A percentile compares a stretch with the other conserved stretches of the same genome.
Conservation (phyloP, 495 filamentous ascomycete genomes). For the Neurospora tetraspora region DNA sequence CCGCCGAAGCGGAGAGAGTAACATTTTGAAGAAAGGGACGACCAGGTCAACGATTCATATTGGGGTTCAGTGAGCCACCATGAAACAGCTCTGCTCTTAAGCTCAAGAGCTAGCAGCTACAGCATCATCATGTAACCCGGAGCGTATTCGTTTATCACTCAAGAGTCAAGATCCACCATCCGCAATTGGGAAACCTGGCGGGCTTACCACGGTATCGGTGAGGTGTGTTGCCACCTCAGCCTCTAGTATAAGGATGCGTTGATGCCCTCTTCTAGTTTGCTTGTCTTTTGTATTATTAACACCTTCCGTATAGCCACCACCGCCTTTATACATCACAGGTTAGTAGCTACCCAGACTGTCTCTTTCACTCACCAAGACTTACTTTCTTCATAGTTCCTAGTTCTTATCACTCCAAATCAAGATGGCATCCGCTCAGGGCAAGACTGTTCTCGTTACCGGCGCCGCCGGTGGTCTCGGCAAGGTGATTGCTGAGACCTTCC, state of each 20-base stretch:
- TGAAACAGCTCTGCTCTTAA: background rate
- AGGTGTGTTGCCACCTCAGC: background rate
- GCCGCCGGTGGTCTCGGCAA: constrained; percentile 34
- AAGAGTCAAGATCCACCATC: background rate
- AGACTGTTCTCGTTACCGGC: constrained; percentile 35
- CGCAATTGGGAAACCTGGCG: background rate
- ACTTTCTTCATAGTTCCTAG: background rate
- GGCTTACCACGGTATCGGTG: background rate
- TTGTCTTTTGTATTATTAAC: background rate
- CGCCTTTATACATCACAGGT: background rate
- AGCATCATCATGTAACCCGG: background rate
- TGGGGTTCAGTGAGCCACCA: background rate
- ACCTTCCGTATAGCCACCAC: background rate
- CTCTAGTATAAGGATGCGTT: background rate
- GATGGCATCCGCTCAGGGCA: constrained; percentile 21
- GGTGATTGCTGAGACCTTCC: constrained; percentile 27
- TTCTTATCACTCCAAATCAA: background rate
- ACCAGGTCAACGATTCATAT: background rate
- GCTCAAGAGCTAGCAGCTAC: background rate
- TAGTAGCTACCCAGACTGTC: background rate
- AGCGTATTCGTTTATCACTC: background rate
- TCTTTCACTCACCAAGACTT: background rate
- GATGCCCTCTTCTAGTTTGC: background rate
- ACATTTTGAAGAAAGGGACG: background rate
- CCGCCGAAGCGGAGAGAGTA: background rate